These are phyloP conservation scores for Colletotrichum chlorophyti DNA, from an alignment of 2,329 filamentous ascomycete genomes.

Conservation along the genomic window DNA sequence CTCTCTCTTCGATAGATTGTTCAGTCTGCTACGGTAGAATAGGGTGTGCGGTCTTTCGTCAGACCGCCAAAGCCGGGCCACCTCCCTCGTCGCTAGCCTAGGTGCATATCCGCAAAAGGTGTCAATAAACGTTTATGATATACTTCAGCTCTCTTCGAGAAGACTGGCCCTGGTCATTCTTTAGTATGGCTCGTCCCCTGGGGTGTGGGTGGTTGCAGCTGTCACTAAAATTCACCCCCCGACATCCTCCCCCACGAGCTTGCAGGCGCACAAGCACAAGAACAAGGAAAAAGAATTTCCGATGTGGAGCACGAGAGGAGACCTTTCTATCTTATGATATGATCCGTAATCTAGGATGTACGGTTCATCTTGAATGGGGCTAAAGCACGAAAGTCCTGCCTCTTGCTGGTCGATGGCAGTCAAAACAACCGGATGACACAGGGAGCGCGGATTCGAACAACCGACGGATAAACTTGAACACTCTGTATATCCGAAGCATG, in stretches of 20 bases:
- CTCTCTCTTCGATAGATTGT: not conserved
- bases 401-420: not conserved
- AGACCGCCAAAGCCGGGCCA: slow-evolving; percentile 30
- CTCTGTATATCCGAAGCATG: no score
- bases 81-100: slow-evolving; percentile 37
- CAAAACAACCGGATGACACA: not conserved
- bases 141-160: slow-evolving; percentile 49
- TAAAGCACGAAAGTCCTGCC: not conserved
- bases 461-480: not conserved
- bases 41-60: slow-evolving; percentile 8
- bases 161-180: slow-evolving; percentile 34
- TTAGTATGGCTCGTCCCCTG: slow-evolving; percentile 35
- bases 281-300: slow-evolving; percentile 30
- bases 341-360: not conserved
- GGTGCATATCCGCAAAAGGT: slow-evolving; percentile 41
- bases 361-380: not conserved
- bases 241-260: slow-evolving; percentile 45
- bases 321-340: not conserved
- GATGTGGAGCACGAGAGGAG: slow-evolving; percentile 24
- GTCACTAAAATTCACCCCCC: slow-evolving; percentile 44
- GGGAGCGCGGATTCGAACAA: not conserved
- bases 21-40: slow-evolving; percentile 1
- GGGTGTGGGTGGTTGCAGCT: slow-evolving; percentile 45
- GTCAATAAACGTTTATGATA: slow-evolving; percentile 34
- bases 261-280: slow-evolving; percentile 46